Base-by-base conservation (phyloP, 108 stramenopile genomes). In the Chaetoceros tenuissimus region DNA sequence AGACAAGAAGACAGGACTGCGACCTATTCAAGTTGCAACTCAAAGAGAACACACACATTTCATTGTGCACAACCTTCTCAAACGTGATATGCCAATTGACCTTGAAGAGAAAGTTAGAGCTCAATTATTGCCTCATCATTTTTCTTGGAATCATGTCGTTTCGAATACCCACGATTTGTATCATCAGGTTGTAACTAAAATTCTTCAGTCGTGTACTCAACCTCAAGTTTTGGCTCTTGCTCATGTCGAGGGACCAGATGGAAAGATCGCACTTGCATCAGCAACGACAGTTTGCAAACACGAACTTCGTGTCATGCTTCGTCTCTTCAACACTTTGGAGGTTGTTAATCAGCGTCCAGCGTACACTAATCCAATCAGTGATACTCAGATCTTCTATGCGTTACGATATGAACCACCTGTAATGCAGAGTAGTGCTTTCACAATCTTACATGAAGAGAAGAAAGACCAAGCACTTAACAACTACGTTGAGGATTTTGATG, bases 311-410 rank as follows among this genome's bases (percentile, higher is more conserved):
- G 87, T 89, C 5, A 92, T 92, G 91, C 68, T 92, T 13, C 71
- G 91, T n/a, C 67, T 92, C 2, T 92, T 92, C 78, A 92, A 92
- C 31, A 92, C 91, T n/a, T 63, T 92, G 20, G 91, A 92, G 58
- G 87, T 92, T 21, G 91, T 92, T 3, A 92, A 89, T 52, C 91
- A 92, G 67, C 77, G 85, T 20, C 91, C 91, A 13, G 87, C 91
- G 3, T 92, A 85, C 62, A 85, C 83, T n/a, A 92, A 92, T 55
- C 81, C 81, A 21, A 64, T 74, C 13, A 87, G 85, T 64, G 83
- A 87, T 48, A 92, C 91, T 20, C 87, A 92, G 59, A 89, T 92
- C 67, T 92, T 92, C 55, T 92, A 88, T 55, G 91, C 91, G 24
- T 57, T 92, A 50, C 80, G 91, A 55, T 92, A 84, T 44, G 91